Base-by-base conservation (phyloP, 305 asterid genomes). In the Ajuga reptans region DNA sequence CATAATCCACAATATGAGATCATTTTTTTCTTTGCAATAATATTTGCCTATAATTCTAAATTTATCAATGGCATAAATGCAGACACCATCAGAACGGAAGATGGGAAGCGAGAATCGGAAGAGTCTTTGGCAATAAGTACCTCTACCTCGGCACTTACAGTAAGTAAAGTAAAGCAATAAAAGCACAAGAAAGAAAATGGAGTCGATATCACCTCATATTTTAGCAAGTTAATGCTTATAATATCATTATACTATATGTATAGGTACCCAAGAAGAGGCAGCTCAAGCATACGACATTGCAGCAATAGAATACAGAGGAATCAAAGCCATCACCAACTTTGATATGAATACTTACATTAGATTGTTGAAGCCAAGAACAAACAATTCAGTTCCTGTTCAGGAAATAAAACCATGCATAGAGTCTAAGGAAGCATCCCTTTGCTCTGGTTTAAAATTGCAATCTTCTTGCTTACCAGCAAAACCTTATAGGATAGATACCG, bases 101-200 rank as follows among this genome's bases (percentile, higher is more conserved):
- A 78, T 88, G 96, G 90, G 95, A 88, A 77, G 92, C 92, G 49
- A 77, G 90, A 70, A 86, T 83, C 45, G 92, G 89, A 29, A 81
- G 92, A 82, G 90, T 86, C 58, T 86, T 84, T 14, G 89, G 93
- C 61, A 88, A 86, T 68, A 88, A 88, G 75, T 88, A 84, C 76
- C 89, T 88, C 42, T 83, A 86, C 79, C 86, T 88, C 17, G 96
- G 93, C 75, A 86, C 91, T 64, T 88, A 82, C 81, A 73, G 96
- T 88, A 79, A 86, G 93, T 80, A 66, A 66, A 63, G 53, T 56
- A 82, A 78, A 77, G 77, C 85, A 27, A 71, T 2, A 41, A 74
- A 14, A 29, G 24, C 31, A 37, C 39, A 50, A 33, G 58, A 45
- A 64, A 12, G 10, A 53, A 62, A 45, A 41, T 9, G 9, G 51